These are phyloP conservation scores for Pyrus betulifolia DNA, from an alignment of 306 rosid genomes.

Conservation along the genomic window DNA sequence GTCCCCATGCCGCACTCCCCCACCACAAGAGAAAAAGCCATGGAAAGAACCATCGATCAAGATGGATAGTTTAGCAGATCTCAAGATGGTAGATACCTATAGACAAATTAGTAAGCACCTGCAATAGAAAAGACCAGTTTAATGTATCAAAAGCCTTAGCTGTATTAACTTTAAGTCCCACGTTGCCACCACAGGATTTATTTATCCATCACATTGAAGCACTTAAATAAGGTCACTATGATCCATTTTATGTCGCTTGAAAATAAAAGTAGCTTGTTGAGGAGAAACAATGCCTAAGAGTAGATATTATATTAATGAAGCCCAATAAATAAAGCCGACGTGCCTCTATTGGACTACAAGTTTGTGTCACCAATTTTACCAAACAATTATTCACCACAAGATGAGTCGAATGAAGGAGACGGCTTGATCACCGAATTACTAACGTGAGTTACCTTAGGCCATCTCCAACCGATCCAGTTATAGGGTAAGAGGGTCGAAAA, in stretches of 20 bases:
- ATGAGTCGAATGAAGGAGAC: no score
- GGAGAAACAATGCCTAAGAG: not conserved
- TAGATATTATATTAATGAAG: no score
- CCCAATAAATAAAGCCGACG: no score
- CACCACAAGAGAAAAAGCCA: not conserved
- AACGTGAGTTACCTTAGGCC: no score
- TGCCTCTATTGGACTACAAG: no score
- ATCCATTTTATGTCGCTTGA: not conserved
- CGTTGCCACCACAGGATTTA: not conserved
- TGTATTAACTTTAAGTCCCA: not conserved
- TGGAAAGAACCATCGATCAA: not conserved
- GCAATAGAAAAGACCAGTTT: not conserved
- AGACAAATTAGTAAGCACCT: not conserved
- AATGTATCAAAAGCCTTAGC: not conserved
- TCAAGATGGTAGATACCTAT: not conserved
- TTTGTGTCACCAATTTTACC: no score
- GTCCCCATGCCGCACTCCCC: not conserved
- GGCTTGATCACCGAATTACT: no score
- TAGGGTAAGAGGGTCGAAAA: rapidly evolving
- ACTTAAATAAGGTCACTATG: not conserved
- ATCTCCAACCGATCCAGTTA: no score
- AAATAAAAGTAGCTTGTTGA: not conserved
- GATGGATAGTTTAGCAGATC: not conserved
- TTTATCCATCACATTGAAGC: not conserved
- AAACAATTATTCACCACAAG: no score